A percentile compares a stretch with the other conserved stretches of the same genome.
phyloP scores from a whole-genome alignment of 2,329 filamentous ascomycete species.

The Calycina herbarum region DNA sequence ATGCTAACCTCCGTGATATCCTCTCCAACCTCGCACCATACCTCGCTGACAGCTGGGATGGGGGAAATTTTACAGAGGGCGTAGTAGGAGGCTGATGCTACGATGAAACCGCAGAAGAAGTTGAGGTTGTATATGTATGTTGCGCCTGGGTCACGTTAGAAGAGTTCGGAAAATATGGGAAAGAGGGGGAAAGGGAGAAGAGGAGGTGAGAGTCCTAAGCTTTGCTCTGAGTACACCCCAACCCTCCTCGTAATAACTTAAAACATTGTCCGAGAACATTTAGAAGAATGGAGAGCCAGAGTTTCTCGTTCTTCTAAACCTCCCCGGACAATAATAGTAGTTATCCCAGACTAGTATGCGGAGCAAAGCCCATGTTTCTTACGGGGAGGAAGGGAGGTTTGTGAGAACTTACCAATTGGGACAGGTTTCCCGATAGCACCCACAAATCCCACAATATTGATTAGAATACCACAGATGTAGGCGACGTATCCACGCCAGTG shows the following conservation, averaged over 20 bases:
- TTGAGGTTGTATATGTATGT: slow-evolving; percentile 88
- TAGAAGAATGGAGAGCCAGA: no score
- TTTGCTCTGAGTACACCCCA: no score
- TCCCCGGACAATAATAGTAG: no score
- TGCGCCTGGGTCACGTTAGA: slow-evolving; percentile 55
- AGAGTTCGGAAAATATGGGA: not conserved
- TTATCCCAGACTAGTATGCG: no score
- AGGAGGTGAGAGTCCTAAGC: not conserved
- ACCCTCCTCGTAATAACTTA: no score
- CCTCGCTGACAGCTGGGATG: slow-evolving; percentile 70
- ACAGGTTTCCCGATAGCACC: slow-evolving; percentile 73
- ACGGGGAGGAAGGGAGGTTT: no score
- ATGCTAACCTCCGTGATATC: slow-evolving; percentile 52
- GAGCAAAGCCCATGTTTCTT: no score
- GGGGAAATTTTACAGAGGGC: slow-evolving; percentile 67
- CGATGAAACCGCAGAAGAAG: slow-evolving; percentile 82
- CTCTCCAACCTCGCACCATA: slow-evolving; percentile 75
- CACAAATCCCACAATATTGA: slow-evolving; percentile 90
- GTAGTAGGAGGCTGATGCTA: slow-evolving; percentile 69
- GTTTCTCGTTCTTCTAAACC: no score
- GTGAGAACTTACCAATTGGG: slow-evolving; percentile 44
- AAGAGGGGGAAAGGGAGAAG: no score
- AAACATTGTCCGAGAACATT: no score
- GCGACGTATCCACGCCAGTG: slow-evolving; percentile 83
- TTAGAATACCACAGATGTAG: slow-evolving; percentile 78